These are phyloP conservation scores for Elasticomyces elasticus DNA, from an alignment of 495 filamentous ascomycete genomes.

Conservation along the genomic window DNA sequence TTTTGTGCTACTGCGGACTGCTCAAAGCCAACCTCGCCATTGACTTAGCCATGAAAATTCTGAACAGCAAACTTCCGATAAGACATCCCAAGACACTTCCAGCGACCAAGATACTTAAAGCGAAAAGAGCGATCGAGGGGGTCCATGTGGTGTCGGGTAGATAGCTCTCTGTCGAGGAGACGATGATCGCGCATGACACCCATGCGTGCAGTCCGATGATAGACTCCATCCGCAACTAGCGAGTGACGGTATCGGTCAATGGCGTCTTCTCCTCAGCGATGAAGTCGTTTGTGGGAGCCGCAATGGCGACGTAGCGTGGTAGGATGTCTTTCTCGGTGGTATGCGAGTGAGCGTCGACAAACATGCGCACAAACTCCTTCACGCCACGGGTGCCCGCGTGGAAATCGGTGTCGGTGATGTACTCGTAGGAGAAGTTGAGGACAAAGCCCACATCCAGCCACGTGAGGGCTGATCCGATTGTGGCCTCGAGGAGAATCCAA, in stretches of 20 bases:
- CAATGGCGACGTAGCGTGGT: neutral
- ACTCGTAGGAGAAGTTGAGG: conserved; percentile 1
- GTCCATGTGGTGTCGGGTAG: too few species aligned
- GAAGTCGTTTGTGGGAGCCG: neutral
- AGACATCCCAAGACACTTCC: neutral
- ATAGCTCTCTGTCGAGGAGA: too few species aligned
- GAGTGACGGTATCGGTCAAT: neutral
- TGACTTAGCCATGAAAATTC: too few species aligned
- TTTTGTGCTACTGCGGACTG: neutral
- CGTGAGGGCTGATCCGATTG: neutral
- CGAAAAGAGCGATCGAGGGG: neutral
- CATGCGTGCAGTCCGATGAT: too few species aligned
- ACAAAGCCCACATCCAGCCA: conserved; percentile 2
- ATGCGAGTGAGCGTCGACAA: neutral
- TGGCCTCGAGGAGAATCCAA: neutral
- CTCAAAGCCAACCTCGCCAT: neutral
- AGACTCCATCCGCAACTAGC: too few species aligned
- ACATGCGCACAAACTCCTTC: neutral
- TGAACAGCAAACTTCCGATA: neutral
- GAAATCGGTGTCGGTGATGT: neutral
- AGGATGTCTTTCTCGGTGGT: neutral
- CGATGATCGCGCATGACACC: too few species aligned
- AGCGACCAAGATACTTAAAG: neutral
- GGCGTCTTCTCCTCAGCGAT: neutral
- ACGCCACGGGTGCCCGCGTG: neutral